Base-by-base conservation (phyloP, 2,329 filamentous ascomycete species). In the Apiospora rasikravindrae region DNA sequence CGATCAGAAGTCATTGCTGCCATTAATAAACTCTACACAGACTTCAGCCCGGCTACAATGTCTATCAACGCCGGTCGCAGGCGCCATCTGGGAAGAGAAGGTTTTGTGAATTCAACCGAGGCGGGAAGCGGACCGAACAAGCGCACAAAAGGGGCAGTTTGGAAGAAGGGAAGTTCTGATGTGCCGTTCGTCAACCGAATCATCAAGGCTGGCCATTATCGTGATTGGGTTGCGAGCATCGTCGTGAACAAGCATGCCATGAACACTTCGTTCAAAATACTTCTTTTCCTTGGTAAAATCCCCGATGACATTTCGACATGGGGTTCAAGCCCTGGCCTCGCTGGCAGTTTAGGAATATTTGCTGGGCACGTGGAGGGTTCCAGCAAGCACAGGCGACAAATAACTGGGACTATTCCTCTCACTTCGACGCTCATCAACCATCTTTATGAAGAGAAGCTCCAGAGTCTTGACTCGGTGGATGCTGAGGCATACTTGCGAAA, bases 191-290 rank as follows among this genome's bases (percentile, higher is more conserved):
- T 44, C 44, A 45, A 51, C 40, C 51, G 53, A 45, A 51, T 73
- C 40, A 19, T 69, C 44, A 66, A 49, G 44, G 44, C 69, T n/a
- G 71, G 69, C 13, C 45, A 16, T 6, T 90, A 90, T 76, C 85
- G 84, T 7, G 88, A 95, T 76, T 96, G 93, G 89, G 86, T 91
- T 33, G 90, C 89, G 75, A 93, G 93, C 76, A 86, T 95, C 64
- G 83, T 85, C 22, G 88, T 91, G 29, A 84, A 86, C 70, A 91
- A 90, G 73, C 87, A 89, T 72, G 89, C 89, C 2, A 80, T 93
- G 11, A 84, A 87, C 14, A 88, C 87, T 0, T 89, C 91, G 0
- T 94, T 92, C 77, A 86, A 85, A 70, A 84, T 96, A 26, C 89
- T 92, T 78, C 83, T 95, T 72, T 95, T 95, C 81, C 78, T 94